phyloP scores from a whole-genome alignment of 805 yeast species.

The Ascoidea rubescens region DNA sequence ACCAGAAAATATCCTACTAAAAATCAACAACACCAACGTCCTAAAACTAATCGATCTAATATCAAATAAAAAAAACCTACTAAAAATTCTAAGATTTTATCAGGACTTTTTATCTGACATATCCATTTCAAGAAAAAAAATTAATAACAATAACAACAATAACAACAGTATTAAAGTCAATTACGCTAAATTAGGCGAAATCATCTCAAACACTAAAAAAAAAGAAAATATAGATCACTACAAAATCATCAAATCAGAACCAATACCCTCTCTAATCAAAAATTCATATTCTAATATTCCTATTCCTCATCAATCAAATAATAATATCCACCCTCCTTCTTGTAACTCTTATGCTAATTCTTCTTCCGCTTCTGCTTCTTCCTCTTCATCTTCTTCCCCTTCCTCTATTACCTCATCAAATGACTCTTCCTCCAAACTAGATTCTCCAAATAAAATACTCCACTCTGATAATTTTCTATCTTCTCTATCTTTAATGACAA shows the following conservation, averaged over 20 bases:
- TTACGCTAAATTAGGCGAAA: neutral
- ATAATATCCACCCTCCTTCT: neutral
- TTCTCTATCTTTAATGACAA: constrained; percentile 2
- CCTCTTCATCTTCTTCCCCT: too few species aligned
- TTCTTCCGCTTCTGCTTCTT: too few species aligned
- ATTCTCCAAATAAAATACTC: too few species aligned
- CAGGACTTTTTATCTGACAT: neutral
- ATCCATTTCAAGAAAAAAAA: neutral
- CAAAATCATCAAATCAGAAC: neutral
- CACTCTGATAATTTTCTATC: neutral
- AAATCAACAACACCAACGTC: constrained; percentile 35
- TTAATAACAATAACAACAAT: neutral
- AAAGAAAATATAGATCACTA: too few species aligned
- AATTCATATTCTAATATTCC: neutral
- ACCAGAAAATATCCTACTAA: constrained; percentile 55
- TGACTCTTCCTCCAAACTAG: too few species aligned
- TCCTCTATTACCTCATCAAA: too few species aligned
- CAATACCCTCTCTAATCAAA: neutral
- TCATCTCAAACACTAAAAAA: too few species aligned
- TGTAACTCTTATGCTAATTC: too few species aligned
- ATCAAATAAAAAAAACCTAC: too few species aligned
- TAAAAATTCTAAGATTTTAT: neutral
- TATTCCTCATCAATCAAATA: neutral
- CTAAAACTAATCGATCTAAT: too few species aligned
- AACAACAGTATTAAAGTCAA: neutral